phyloP scores from a whole-genome alignment of 2,329 filamentous ascomycete genomes.

The Cyanodermella asteris region DNA sequence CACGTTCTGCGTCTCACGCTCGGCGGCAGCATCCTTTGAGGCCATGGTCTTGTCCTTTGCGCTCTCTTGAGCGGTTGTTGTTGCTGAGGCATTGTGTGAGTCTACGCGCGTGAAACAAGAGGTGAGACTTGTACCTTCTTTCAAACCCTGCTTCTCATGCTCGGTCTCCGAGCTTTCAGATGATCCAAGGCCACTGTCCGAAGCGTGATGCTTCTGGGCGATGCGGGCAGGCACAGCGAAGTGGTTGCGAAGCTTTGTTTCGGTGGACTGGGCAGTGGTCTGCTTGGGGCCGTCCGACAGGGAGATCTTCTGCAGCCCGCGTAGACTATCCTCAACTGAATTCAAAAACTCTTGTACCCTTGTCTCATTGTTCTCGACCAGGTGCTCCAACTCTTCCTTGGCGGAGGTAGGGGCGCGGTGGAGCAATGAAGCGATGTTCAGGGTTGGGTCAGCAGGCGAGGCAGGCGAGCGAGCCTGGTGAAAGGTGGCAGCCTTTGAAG shows the following conservation, averaged over 20 bases:
- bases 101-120: constrained; percentile 15
- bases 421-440: constrained; percentile 28
- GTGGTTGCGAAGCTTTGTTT: constrained; percentile 21
- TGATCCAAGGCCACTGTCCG: constrained; percentile 78
- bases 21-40: constrained; percentile 15
- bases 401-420: constrained; percentile 41
- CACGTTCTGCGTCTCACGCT: constrained; percentile 29
- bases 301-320: constrained; percentile 34
- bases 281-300: constrained; percentile 25
- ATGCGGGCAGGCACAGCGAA: constrained; percentile 26
- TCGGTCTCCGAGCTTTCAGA: constrained; percentile 55
- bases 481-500: constrained; percentile 51
- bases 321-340: constrained; percentile 41
- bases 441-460: constrained; percentile 19
- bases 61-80: constrained; percentile 5
- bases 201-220: constrained; percentile 40
- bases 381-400: constrained; percentile 36
- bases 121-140: constrained; percentile 22
- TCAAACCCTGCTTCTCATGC: constrained; percentile 20
- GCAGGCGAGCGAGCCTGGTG: constrained; percentile 22
- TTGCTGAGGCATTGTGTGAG: constrained; percentile 1
- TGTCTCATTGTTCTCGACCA: constrained; percentile 45
- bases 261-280: constrained; percentile 17
- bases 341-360: constrained; percentile 45
- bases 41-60: constrained; percentile 3